phyloP scores from a whole-genome alignment of 2,329 filamentous ascomycete species.

The Apiospora hydei region DNA sequence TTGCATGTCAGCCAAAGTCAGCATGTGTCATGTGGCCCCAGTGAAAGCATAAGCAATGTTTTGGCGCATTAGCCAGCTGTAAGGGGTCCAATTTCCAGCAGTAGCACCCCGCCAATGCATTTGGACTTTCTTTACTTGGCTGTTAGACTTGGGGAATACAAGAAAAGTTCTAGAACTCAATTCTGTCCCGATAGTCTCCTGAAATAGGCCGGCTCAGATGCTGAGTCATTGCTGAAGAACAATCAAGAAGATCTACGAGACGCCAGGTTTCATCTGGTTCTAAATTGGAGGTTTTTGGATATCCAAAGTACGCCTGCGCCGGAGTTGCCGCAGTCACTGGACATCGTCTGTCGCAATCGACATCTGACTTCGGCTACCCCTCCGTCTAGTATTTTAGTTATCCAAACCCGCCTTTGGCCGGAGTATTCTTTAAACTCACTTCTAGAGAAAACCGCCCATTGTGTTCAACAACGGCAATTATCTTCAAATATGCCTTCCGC shows the following conservation, averaged over 20 bases:
- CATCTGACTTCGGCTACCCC: slow-evolving; percentile 20
- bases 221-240: slow-evolving; percentile 20
- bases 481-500: slow-evolving; percentile 55
- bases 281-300: background rate
- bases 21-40: slow-evolving; percentile 17
- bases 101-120: slow-evolving; percentile 22
- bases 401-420: slow-evolving; percentile 2
- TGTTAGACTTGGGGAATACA: background rate
- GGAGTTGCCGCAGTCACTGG: slow-evolving; percentile 5
- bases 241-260: background rate
- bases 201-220: background rate
- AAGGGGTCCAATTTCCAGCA: slow-evolving; percentile 21
- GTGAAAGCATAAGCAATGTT: slow-evolving; percentile 10
- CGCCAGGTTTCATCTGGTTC: background rate
- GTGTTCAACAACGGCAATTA: slow-evolving; percentile 24
- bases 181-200: background rate
- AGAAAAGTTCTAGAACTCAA: slow-evolving; percentile 23
- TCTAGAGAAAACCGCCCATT: background rate
- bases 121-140: slow-evolving; percentile 14
- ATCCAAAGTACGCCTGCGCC: slow-evolving; percentile 4
- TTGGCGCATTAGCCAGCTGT: slow-evolving; percentile 13
- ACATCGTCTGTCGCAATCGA: slow-evolving; percentile 15
- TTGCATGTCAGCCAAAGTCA: slow-evolving; percentile 8
- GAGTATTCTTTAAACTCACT: background rate
- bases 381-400: slow-evolving; percentile 10